Percentiles rank a stretch among this genome's conserved stretches.
Evolutionary conservation across 2,329 filamentous ascomycete species (phyloP).

Genomic region (Cladophialophora immunda): DNA sequence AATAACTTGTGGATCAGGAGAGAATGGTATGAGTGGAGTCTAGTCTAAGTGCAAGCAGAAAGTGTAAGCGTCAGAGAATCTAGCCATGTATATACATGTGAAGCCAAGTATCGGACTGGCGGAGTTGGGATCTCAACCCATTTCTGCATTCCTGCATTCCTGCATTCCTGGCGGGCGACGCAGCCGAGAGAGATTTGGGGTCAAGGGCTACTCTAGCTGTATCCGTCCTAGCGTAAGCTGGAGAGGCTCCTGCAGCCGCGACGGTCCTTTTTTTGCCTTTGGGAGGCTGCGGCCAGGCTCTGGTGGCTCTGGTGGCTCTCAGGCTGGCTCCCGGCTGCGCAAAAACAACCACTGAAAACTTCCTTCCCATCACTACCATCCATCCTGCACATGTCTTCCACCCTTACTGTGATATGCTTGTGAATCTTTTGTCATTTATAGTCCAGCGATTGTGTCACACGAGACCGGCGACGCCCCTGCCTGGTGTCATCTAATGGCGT

Average conservation of each 20-base stretch:
- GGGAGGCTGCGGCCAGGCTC: not conserved
- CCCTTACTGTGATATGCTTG: conserved; percentile 4
- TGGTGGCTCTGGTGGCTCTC: conserved; percentile 10
- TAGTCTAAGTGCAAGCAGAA: not conserved
- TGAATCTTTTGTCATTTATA: conserved; percentile 6
- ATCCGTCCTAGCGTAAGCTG: conserved; percentile 15
- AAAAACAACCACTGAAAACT: not conserved
- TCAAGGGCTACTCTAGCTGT: conserved; percentile 7
- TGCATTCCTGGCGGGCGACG: not conserved
- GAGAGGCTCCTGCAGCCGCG: conserved; percentile 14
- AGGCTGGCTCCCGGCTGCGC: conserved; percentile 2
- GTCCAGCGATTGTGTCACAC: not conserved
- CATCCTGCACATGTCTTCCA: conserved; percentile 1
- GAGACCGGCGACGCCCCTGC: conserved; percentile 4
- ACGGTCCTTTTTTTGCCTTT: not conserved
- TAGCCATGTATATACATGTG: not conserved
- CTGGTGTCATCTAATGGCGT: conserved; percentile 21
- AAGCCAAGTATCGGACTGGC: not conserved
- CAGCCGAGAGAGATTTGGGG: not conserved
- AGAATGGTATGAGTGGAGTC: not conserved
- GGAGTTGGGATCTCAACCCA: conserved; percentile 1
- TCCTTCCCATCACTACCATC: not conserved
- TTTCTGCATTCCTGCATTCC: not conserved
- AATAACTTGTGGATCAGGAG: not conserved
- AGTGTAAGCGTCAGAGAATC: conserved; percentile 1